Evolutionary conservation across 345 rosid genomes (phyloP), one percentile per base, ranked within the genome.

Genomic region (Triadica sebifera): DNA sequence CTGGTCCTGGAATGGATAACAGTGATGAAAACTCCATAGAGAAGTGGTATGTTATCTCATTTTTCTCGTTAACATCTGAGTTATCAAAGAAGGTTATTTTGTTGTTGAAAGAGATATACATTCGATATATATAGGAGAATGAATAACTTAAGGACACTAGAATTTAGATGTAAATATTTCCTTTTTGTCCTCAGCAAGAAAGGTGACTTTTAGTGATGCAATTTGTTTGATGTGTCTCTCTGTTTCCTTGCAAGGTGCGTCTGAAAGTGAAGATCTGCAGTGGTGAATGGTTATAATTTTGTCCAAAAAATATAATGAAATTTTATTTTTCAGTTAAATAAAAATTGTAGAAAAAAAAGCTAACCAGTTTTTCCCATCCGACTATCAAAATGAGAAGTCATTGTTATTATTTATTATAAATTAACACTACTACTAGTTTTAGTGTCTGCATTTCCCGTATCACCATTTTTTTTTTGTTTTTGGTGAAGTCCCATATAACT

Each of bases 1-100:
- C 93, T n/a, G 97, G 94, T 68, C 81, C 77, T 68, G 97, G 94
- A 80, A 91, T 91, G 97, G 94, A 91, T 73, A 78, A 73, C 46
- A 87, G 86, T 74, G 90, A 87, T 12, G 83, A 79, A 67, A 85
- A 86, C 67, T 83, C 85, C 67, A 84, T 91, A 17, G 86, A 61
- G 34, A 88, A 89, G 78, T 91, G 97, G 97, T 91, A 80, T 70
- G 80, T 25, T 22, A 57, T 43, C 34, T 6, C 15, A 67, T 22
- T 20, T 22, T 46, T 52, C 70, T 68, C 39, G 39, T 38, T 53
- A 16, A 37, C 61, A 60, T 58, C 56, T 61, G 13, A 34, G n/a
- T 12, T 29, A 37, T 39, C 22, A 3, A 10, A 43, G 45, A 20
- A 22, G 34, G 59, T 51, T 19, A 8, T 51, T 69, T 69, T 12